A percentile compares a stretch with the other conserved stretches of the same genome.
These are phyloP conservation scores for Ambrosia hybrid DNA, from an alignment of 140 eudicot species.

Conservation along the genomic window DNA sequence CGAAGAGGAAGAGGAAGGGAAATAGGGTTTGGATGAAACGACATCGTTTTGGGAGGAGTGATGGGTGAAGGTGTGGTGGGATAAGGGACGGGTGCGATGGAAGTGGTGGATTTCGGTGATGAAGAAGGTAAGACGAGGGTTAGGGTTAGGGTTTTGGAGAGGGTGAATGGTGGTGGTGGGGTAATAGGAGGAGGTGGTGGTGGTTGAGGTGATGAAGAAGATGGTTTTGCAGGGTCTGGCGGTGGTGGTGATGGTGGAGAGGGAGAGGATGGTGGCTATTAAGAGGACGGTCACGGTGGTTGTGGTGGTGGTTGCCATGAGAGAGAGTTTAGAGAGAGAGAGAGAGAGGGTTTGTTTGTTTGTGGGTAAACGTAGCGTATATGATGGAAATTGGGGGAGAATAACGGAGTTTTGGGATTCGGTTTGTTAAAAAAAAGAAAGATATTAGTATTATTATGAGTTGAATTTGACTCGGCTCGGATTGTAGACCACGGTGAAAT, in stretches of 20 bases:
- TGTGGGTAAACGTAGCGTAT: neutral
- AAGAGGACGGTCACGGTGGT: conserved; percentile 30
- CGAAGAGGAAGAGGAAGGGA: conserved; percentile 41
- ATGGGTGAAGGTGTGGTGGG: too few species aligned
- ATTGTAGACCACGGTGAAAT: too few species aligned
- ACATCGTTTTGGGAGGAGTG: conserved; percentile 23
- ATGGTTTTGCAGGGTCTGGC: conserved; percentile 91
- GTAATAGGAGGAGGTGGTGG: conserved; percentile 24
- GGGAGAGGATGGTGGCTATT: conserved; percentile 29
- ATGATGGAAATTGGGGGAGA: conserved; percentile 2
- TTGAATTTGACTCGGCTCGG: too few species aligned
- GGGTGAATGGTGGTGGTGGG: conserved; percentile 12
- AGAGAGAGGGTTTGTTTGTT: conserved; percentile 2
- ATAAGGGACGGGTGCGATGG: conserved; percentile 20
- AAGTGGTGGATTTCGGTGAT: conserved; percentile 22
- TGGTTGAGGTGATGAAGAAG: conserved; percentile 56
- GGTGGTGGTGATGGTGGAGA: conserved; percentile 45
- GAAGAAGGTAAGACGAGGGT: too few species aligned
- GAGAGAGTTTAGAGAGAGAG: conserved; percentile 21
- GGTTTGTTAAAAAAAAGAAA: too few species aligned
- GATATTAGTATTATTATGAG: too few species aligned
- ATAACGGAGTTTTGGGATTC: neutral
- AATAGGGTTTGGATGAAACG: conserved; percentile 26
- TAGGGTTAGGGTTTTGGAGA: conserved; percentile 11
- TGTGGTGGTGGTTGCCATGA: conserved; percentile 38